Conservation (phyloP, 164 flowering plant genomes). For the Vitis riparia region DNA sequence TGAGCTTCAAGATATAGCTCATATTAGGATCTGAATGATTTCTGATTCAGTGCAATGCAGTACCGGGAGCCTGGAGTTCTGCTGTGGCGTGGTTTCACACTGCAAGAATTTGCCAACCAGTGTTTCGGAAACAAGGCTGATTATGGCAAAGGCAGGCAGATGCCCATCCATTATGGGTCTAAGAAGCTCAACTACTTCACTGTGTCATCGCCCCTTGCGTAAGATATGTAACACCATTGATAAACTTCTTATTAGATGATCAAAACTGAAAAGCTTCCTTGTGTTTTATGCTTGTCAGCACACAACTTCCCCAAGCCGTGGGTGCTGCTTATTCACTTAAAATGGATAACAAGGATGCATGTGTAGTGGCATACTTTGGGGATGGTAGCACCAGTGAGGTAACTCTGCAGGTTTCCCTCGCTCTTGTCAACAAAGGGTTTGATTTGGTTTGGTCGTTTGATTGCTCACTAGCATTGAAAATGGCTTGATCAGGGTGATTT, state of each 20-base stretch:
- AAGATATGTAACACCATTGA: constrained; percentile 16
- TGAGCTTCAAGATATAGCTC: constrained; percentile 7
- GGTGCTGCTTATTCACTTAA: constrained; percentile 81
- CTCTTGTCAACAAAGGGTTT: no score
- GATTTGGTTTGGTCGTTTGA: not conserved
- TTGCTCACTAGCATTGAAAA: constrained; percentile 10
- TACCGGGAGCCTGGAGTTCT: constrained; percentile 88
- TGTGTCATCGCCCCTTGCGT: constrained; percentile 69
- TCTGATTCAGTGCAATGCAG: constrained; percentile 35
- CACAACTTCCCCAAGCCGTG: constrained; percentile 79
- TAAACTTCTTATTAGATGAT: no score
- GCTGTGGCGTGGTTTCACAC: constrained; percentile 88
- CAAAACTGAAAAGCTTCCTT: not conserved
- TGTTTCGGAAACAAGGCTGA: constrained; percentile 74
- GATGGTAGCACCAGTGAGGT: constrained; percentile 84
- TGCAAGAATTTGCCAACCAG: constrained; percentile 84
- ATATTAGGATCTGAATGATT: not conserved
- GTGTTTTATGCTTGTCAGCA: constrained; percentile 32
- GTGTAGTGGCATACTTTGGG: constrained; percentile 64
- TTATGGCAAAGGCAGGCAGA: constrained; percentile 86
- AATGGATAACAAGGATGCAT: constrained; percentile 70
- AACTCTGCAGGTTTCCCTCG: not conserved
- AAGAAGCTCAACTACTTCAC: constrained; percentile 60
- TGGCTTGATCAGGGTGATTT: constrained; percentile 61
- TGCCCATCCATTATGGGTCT: constrained; percentile 90